Evolutionary conservation across 1,284 basidiomycete genomes (phyloP).

Genomic region (Fistulina hepatica): DNA sequence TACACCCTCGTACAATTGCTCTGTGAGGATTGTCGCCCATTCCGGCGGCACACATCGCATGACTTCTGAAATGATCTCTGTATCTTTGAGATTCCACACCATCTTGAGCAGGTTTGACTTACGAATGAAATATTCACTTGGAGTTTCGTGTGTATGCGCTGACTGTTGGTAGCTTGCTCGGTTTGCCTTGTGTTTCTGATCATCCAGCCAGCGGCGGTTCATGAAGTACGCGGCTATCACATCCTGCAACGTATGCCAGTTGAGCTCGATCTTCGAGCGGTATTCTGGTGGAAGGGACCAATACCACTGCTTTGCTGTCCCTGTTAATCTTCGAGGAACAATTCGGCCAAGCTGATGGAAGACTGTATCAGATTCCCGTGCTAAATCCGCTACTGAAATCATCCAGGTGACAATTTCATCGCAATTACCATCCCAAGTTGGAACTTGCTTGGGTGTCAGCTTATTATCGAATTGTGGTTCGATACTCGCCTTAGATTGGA

Average conservation of each 20-base stretch:
- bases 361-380: background rate
- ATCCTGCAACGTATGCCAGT: conserved; percentile 20
- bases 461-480: background rate
- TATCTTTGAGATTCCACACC: conserved; percentile 11
- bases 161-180: conserved; percentile 19
- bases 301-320: background rate
- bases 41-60: no score
- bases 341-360: background rate
- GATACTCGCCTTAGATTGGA: no score
- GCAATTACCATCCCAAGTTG: background rate
- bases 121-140: conserved; percentile 22
- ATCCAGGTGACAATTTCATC: background rate
- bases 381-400: background rate
- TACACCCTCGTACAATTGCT: conserved; percentile 8
- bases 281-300: background rate
- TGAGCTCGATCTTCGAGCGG: background rate
- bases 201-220: conserved; percentile 21
- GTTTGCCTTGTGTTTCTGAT: conserved; percentile 17
- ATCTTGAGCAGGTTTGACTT: conserved; percentile 18
- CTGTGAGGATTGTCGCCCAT: conserved; percentile 17
- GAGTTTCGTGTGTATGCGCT: conserved; percentile 17
- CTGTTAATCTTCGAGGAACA: background rate
- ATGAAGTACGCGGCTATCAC: conserved; percentile 21
- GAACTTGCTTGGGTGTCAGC: background rate
- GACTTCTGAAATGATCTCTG: conserved; percentile 20